These are phyloP conservation scores for Saccharomyces hybrid DNA, from an alignment of 1,139 yeast species.

Conservation along the genomic window DNA sequence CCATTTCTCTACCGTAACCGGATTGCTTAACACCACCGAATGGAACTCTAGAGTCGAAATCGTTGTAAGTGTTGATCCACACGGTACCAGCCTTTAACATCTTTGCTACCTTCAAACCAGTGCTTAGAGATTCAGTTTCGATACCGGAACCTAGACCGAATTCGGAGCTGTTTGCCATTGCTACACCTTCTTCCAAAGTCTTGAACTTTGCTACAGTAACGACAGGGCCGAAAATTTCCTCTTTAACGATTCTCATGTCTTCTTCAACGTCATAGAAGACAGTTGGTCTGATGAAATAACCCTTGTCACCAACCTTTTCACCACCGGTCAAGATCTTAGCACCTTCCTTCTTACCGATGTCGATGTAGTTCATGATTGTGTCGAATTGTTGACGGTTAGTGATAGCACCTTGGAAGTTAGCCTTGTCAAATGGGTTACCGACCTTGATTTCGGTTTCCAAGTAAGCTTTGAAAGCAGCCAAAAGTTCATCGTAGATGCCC, in stretches of 20 bases:
- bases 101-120: conserved; percentile 51
- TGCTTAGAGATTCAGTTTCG: conserved; percentile 50
- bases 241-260: conserved; percentile 54
- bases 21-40: conserved; percentile 74
- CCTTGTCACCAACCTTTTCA: conserved; percentile 44
- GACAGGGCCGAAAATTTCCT: conserved; percentile 77
- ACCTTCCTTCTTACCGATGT: conserved; percentile 62
- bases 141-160: conserved; percentile 82
- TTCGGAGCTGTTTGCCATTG: conserved; percentile 57
- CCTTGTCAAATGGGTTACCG: conserved; percentile 68
- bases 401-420: conserved; percentile 66
- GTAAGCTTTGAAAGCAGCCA: conserved; percentile 50
- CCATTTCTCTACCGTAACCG: conserved; percentile 80
- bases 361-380: conserved; percentile 61
- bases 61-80: conserved; percentile 72
- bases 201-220: conserved; percentile 58
- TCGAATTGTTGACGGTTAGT: conserved; percentile 63
- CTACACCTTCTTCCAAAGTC: conserved; percentile 54
- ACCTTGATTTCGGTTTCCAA: conserved; percentile 48
- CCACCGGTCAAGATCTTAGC: conserved; percentile 69
- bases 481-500: conserved; percentile 58
- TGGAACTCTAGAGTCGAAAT: conserved; percentile 64
- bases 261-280: conserved; percentile 61
- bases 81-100: conserved; percentile 63
- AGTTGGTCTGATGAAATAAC: conserved; percentile 66